Base-by-base conservation (phyloP, 2,329 filamentous ascomycete species). In the Lasiodiplodia theobromae region DNA sequence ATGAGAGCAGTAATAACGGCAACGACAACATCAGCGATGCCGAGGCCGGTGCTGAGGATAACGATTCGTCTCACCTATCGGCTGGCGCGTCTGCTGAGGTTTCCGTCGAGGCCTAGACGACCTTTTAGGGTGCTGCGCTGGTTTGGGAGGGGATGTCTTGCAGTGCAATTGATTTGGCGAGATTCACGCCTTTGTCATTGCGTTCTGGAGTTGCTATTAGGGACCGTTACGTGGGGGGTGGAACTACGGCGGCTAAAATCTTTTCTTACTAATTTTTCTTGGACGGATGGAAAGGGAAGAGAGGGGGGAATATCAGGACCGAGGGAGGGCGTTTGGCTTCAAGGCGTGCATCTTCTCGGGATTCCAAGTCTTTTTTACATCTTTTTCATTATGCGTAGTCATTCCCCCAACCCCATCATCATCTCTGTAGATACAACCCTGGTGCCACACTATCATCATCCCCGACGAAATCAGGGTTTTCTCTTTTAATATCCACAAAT, bases 1-100 rank as follows among this genome's bases (percentile, higher is more conserved):
- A 64, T 28, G 60, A 64, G n/a, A 64, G 60, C 47, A 52, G 47
- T 38, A 64, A 64, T 40, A 64, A 64, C 21, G 60, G 31, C 31
- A 64, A 64, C 47, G 60, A 64, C 47, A 64, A 64, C 60, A 38
- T 21, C 6, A 64, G 60, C 21, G 60, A 64, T 53, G 60, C 60
- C 34, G 60, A 64, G 60, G 44, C 60, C 10, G 60, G 60, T 11
- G 60, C 47, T 25, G 60, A 64, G 40, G 60, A 64, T 10, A 64
- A 64, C n/a, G 60, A 64, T n/a, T 64, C 60, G n/a, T 47, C 44
- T 18, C 60, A 64, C 31, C 53, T 64, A 31, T 37, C 60, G 47
- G 14, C 58, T 18, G 38, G 37, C 16, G 44, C 44, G 6, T 64
- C 60, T 38, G 60, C 60, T 25, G 60, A 64, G 47, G 60, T 64